Conservation (phyloP, 768 basidiomycete species). For the Mycena capillaripes region DNA sequence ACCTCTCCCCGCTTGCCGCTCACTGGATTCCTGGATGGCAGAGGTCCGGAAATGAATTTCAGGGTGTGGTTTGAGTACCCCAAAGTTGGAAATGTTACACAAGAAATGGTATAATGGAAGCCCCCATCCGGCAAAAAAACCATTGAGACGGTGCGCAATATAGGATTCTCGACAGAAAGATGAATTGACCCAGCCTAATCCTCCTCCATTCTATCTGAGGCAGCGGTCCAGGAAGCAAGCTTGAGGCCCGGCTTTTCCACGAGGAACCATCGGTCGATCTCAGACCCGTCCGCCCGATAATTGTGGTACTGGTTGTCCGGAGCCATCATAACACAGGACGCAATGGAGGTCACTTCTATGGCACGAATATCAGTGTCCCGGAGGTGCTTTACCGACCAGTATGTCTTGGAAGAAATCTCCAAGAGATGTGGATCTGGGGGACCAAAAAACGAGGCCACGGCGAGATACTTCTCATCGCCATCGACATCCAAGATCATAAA, state of each 20-base stretch:
- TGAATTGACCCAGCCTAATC: too few species aligned
- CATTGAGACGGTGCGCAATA: too few species aligned
- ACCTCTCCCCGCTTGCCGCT: too few species aligned
- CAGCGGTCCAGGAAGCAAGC: too few species aligned
- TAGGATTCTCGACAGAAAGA: too few species aligned
- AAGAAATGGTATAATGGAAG: too few species aligned
- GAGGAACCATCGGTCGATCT: conserved; percentile 5
- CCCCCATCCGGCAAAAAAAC: too few species aligned
- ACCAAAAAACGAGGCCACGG: conserved; percentile 15
- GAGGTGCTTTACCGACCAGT: neutral
- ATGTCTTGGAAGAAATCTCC: neutral
- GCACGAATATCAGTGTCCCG: conserved; percentile 17
- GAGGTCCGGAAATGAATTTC: too few species aligned
- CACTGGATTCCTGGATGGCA: too few species aligned
- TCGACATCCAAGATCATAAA: neutral
- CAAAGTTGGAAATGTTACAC: too few species aligned
- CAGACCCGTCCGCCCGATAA: neutral
- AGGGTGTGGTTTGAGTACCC: too few species aligned
- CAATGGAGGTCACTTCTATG: conserved; percentile 1
- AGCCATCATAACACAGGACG: conserved; percentile 8
- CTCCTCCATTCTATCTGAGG: too few species aligned
- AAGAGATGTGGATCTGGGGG: conserved; percentile 3
- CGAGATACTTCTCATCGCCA: neutral
- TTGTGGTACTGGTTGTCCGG: conserved; percentile 12
- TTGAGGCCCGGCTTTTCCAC: conserved; percentile 1